Conservation (phyloP, 2,329 filamentous ascomycete species). For the Diaporthe humulicola region DNA sequence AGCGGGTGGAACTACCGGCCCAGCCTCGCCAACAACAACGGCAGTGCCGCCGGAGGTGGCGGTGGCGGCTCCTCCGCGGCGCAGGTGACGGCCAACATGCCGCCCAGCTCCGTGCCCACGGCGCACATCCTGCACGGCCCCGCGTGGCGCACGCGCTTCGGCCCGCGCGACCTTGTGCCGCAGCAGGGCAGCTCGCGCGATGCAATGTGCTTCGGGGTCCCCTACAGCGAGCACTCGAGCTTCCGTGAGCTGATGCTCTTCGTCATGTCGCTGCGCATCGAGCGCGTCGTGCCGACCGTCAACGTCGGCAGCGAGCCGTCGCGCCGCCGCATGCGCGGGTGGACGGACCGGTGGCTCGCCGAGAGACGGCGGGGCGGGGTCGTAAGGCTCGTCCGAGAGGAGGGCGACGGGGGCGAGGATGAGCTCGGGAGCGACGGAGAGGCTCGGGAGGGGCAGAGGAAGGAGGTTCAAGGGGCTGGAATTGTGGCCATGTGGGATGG, state of each 20-base stretch:
- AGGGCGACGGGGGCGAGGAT: conserved; percentile 49
- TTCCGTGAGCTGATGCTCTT: conserved; percentile 97
- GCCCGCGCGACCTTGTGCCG: conserved; percentile 78
- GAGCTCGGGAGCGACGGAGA: conserved; percentile 52
- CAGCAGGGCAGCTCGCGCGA: conserved; percentile 87
- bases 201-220: conserved; percentile 91
- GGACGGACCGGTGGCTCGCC: conserved; percentile 73
- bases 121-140: conserved; percentile 67
- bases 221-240: conserved; percentile 95
- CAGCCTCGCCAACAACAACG: conserved; percentile 66
- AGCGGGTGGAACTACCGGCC: conserved; percentile 95
- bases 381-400: conserved; percentile 58
- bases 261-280: conserved; percentile 86
- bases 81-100: conserved; percentile 67
- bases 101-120: conserved; percentile 64
- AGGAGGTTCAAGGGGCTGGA: conserved; percentile 43
- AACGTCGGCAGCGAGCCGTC: conserved; percentile 77
- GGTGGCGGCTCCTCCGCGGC: conserved; percentile 48
- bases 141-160: conserved; percentile 83
- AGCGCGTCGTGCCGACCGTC: conserved; percentile 92
- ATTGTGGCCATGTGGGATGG: conserved; percentile 52
- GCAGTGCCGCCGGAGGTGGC: not conserved
- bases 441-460: conserved; percentile 50
- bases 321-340: conserved; percentile 72
- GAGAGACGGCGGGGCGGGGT: conserved; percentile 70